Evolutionary conservation across 257 asterid species (phyloP).

Genomic region (Solanum pimpinellifolium): DNA sequence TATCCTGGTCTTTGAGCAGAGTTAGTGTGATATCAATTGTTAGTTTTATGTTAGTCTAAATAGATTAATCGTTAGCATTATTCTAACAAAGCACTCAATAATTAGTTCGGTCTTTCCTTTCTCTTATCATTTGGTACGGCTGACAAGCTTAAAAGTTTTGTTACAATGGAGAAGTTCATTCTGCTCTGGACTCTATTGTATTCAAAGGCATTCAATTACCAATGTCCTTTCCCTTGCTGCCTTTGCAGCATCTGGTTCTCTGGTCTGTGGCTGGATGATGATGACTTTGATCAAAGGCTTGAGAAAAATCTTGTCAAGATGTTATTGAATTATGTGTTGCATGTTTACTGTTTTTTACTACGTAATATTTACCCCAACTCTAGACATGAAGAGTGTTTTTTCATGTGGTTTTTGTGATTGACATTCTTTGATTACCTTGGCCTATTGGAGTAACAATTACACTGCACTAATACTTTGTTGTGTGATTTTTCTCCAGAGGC

Average conservation of each 20-base stretch:
- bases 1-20: neutral
- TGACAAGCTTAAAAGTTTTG: neutral
- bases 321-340: neutral
- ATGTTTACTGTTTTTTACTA: neutral
- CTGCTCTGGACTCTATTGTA: neutral
- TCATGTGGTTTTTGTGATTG: neutral
- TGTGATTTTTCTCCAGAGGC: slow-evolving; percentile 57
- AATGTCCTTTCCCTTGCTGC: neutral
- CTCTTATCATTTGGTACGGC: neutral
- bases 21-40: neutral
- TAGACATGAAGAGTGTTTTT: neutral
- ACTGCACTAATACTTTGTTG: slow-evolving; percentile 8
- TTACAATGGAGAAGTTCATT: neutral
- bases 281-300: neutral
- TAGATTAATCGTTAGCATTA: neutral
- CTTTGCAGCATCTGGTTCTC: neutral
- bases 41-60: neutral
- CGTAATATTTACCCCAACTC: neutral
- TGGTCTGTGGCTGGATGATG: neutral
- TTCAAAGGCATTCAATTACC: neutral
- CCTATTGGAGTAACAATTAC: neutral
- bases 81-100: neutral
- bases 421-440: neutral
- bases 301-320: neutral
- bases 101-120: neutral